These are phyloP conservation scores for Lentinula edodes DNA, from an alignment of 768 basidiomycete genomes.

Conservation along the genomic window DNA sequence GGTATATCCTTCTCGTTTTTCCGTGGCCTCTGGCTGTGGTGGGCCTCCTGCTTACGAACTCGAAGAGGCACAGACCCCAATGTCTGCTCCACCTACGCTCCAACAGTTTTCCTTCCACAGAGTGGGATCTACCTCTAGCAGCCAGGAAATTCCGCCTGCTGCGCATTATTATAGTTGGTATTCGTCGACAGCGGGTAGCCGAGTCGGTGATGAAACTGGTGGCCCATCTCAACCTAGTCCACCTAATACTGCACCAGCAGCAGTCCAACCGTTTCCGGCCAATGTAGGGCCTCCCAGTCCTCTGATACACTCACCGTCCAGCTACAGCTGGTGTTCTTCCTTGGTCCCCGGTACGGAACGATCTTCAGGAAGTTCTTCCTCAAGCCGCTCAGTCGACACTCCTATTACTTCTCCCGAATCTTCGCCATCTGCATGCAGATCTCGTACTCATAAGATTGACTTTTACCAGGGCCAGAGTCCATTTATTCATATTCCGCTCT, in stretches of 20 bases:
- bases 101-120: background rate
- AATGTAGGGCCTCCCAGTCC: background rate
- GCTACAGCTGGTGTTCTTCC: slow-evolving; percentile 1
- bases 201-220: background rate
- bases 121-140: background rate
- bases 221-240: background rate
- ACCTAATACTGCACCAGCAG: background rate
- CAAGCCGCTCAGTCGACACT: background rate
- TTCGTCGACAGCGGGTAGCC: background rate
- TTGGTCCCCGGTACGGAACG: background rate
- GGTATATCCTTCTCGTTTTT: background rate
- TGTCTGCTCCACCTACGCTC: background rate
- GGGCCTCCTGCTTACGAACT: background rate
- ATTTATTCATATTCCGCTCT: background rate
- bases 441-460: background rate
- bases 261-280: background rate
- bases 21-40: background rate
- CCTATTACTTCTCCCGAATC: background rate
- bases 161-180: background rate
- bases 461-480: background rate
- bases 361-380: background rate
- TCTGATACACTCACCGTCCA: background rate
- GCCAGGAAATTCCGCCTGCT: background rate
- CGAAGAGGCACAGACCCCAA: background rate
- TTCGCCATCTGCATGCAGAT: background rate